Conservation (phyloP, 306 rosid genomes). For the Rosa persica region DNA sequence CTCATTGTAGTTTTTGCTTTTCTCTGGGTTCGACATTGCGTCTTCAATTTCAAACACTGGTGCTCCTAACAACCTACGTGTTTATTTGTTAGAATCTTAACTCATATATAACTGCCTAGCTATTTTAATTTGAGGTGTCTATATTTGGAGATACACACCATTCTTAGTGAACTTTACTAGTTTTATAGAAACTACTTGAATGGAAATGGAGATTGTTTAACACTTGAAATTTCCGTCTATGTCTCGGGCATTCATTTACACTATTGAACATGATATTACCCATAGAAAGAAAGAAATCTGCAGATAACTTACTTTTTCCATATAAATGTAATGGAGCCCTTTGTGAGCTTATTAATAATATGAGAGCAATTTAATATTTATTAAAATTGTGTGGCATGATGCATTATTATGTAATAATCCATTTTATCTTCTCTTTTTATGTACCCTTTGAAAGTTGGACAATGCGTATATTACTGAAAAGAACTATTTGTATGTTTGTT, state of each 20-base stretch:
- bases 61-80: neutral
- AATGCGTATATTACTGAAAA: neutral
- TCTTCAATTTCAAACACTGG: constrained; percentile 15
- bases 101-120: neutral
- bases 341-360: neutral
- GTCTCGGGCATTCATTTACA: neutral
- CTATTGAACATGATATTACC: neutral
- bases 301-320: neutral
- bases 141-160: neutral
- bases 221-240: neutral
- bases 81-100: neutral
- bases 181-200: neutral
- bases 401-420: neutral
- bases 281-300: neutral
- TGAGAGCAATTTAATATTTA: neutral
- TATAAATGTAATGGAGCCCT: neutral
- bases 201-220: constrained; percentile 4
- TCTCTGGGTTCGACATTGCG: constrained; percentile 13
- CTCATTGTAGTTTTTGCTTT: constrained; percentile 15
- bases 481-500: neutral
- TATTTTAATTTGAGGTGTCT: neutral
- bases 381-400: neutral
- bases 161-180: neutral
- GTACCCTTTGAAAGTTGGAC: neutral
- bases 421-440: neutral